A percentile compares a stretch with the other conserved stretches of the same genome.
Conservation (phyloP, 2,329 filamentous ascomycete genomes). For the Drechslerella coelobrocha region DNA sequence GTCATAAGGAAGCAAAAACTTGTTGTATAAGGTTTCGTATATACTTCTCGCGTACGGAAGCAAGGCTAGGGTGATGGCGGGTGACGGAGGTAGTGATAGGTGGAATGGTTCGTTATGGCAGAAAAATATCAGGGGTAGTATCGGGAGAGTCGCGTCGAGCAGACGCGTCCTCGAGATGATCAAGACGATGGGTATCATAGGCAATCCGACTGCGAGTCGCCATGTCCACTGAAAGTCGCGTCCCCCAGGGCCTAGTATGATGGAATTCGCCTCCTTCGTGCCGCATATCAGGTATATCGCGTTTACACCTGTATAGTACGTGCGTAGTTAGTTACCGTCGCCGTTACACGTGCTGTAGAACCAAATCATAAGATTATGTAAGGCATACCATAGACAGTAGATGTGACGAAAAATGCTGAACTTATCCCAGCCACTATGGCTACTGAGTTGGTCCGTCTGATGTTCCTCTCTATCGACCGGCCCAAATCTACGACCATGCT, state of each 20-base stretch:
- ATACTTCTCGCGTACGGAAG: slow-evolving; percentile 70
- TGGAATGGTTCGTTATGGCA: slow-evolving; percentile 63
- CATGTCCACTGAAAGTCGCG: slow-evolving; percentile 55
- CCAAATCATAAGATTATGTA: too few relatives aligned
- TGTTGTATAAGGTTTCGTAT: slow-evolving; percentile 70
- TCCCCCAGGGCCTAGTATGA: slow-evolving; percentile 59
- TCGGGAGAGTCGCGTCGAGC: slow-evolving; percentile 69
- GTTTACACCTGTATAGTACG: slow-evolving; percentile 62
- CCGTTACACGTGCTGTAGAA: slow-evolving; percentile 57
- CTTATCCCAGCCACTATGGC: slow-evolving; percentile 64
- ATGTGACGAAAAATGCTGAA: slow-evolving; percentile 45
- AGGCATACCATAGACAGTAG: slow-evolving; percentile 57
- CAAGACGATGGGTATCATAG: slow-evolving; percentile 72
- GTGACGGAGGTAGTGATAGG: slow-evolving; percentile 68
- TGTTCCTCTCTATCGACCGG: slow-evolving; percentile 66
- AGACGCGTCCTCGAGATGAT: slow-evolving; percentile 71
- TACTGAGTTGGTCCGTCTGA: slow-evolving; percentile 69
- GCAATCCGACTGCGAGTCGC: slow-evolving; percentile 66
- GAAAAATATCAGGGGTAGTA: slow-evolving; percentile 67
- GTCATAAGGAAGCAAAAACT: slow-evolving; percentile 66
- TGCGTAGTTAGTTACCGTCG: slow-evolving; percentile 54
- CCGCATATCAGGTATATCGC: slow-evolving; percentile 73
- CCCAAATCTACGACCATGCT: slow-evolving; percentile 74
- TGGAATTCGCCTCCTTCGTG: slow-evolving; percentile 65
- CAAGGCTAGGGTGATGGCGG: slow-evolving; percentile 70